A percentile compares a stretch with the other conserved stretches of the same genome.
Evolutionary conservation across 2,329 filamentous ascomycete species (phyloP).

Genomic region (Trichophyton mentagrophytes): DNA sequence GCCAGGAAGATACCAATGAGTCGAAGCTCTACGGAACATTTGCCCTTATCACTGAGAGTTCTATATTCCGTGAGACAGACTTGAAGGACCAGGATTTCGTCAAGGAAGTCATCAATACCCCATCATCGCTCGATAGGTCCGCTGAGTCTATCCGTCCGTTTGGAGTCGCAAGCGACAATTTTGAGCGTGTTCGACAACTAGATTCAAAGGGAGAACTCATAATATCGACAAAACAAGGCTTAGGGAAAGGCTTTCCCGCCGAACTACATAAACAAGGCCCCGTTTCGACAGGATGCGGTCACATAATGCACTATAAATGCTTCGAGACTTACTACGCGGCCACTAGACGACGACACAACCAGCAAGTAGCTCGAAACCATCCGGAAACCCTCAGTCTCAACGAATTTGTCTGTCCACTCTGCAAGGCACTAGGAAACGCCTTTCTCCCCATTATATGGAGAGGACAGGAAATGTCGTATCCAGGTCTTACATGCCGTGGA

Average conservation of each 20-base stretch:
- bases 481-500: conserved; percentile 53
- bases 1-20: conserved; percentile 91
- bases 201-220: conserved; percentile 59
- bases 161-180: conserved; percentile 80
- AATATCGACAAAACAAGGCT: conserved; percentile 60
- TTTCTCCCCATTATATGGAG: conserved; percentile 96
- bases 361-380: conserved; percentile 89
- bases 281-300: conserved; percentile 81
- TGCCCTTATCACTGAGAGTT: conserved; percentile 74
- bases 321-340: conserved; percentile 86
- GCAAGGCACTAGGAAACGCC: conserved; percentile 88
- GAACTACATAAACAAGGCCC: conserved; percentile 56
- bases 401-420: conserved; percentile 92
- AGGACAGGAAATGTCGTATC: conserved; percentile 71
- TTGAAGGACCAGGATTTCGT: conserved; percentile 71
- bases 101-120: conserved; percentile 65
- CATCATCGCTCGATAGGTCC: conserved; percentile 69
- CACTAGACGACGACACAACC: conserved; percentile 67
- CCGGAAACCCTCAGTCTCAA: conserved; percentile 67
- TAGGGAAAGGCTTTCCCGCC: conserved; percentile 79
- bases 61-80: conserved; percentile 75
- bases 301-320: conserved; percentile 96
- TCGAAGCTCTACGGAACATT: conserved; percentile 84
- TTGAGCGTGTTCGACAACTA: conserved; percentile 61
- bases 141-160: conserved; percentile 76